Evolutionary conservation across 2,329 filamentous ascomycete species (phyloP).

Genomic region (Fusarium sulawesiense): DNA sequence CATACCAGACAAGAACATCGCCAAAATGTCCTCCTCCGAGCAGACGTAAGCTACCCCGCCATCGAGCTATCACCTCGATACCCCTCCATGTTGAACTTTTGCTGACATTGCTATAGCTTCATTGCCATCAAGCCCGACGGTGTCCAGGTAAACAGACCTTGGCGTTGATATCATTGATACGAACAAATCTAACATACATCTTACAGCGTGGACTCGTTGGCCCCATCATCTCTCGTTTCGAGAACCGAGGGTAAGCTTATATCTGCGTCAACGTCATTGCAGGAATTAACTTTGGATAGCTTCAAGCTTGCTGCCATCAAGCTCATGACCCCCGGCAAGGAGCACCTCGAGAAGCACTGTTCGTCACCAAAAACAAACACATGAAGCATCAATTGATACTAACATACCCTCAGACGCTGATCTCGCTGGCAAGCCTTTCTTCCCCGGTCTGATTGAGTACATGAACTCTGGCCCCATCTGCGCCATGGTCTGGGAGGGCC

Average conservation of each 20-base stretch:
- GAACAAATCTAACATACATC: slow-evolving; percentile 41
- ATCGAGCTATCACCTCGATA: slow-evolving; percentile 30
- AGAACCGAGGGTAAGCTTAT: slow-evolving; percentile 83
- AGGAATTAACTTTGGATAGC: slow-evolving; percentile 58
- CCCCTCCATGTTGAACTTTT: slow-evolving; percentile 38
- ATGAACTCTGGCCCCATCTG: slow-evolving; percentile 97
- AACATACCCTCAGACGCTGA: slow-evolving; percentile 73
- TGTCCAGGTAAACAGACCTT: slow-evolving; percentile 80
- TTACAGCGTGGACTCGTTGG: slow-evolving; percentile 93
- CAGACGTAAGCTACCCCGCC: slow-evolving; percentile 78
- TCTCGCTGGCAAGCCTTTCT: slow-evolving; percentile 95
- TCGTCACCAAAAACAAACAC: slow-evolving; percentile 47
- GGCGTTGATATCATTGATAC: background rate
- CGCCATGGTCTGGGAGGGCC: slow-evolving; percentile 99
- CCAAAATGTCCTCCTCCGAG: slow-evolving; percentile 78
- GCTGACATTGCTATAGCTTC: slow-evolving; percentile 74
- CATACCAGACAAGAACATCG: slow-evolving; percentile 47
- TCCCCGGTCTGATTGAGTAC: slow-evolving; percentile 93
- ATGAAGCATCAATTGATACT: slow-evolving; percentile 41
- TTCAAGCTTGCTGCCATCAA: slow-evolving; percentile 99
- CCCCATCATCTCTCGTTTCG: slow-evolving; percentile 97
- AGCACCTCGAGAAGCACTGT: slow-evolving; percentile 98
- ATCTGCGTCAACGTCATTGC: slow-evolving; percentile 13
- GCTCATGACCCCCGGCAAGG: slow-evolving; percentile 87
- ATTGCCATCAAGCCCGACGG: slow-evolving; percentile 99